A percentile compares a stretch with the other conserved stretches of the same genome.
These are phyloP conservation scores for Cardamine occulta DNA, from an alignment of 345 rosid genomes.

Conservation along the genomic window DNA sequence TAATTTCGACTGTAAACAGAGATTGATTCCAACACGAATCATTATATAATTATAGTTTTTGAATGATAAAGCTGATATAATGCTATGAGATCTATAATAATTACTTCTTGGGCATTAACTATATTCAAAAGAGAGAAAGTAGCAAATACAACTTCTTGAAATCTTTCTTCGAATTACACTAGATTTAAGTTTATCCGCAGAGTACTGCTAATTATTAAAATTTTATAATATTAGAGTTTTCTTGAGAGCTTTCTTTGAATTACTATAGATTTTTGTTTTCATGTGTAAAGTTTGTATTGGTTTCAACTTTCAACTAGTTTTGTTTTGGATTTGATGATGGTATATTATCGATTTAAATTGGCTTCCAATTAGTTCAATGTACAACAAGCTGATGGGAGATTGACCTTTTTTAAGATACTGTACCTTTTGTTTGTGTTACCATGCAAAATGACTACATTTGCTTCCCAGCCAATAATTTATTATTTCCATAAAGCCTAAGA, in stretches of 20 bases:
- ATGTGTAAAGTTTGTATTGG: background rate
- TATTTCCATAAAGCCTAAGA: constrained; percentile 38
- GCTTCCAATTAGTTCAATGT: constrained; percentile 1
- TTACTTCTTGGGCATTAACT: background rate
- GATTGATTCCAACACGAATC: background rate
- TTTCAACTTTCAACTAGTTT: background rate
- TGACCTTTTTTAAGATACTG: constrained; percentile 23
- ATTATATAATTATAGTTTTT: background rate
- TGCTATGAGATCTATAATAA: background rate
- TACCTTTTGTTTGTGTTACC: constrained; percentile 30
- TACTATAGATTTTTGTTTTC: background rate
- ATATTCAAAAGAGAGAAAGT: background rate
- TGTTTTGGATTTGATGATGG: background rate
- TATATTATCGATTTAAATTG: background rate
- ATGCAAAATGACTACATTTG: constrained; percentile 40
- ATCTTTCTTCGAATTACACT: background rate
- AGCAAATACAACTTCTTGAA: background rate
- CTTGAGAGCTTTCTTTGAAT: background rate
- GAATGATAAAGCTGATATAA: background rate
- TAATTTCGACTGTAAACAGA: background rate
- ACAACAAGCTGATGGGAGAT: constrained; percentile 26
- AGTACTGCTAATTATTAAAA: background rate
- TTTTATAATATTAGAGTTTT: background rate
- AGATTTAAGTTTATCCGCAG: background rate
- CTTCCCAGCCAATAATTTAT: constrained; percentile 33